Conservation (phyloP, 139 green algal genomes). For the Limnomonas spitsbergensis region DNA sequence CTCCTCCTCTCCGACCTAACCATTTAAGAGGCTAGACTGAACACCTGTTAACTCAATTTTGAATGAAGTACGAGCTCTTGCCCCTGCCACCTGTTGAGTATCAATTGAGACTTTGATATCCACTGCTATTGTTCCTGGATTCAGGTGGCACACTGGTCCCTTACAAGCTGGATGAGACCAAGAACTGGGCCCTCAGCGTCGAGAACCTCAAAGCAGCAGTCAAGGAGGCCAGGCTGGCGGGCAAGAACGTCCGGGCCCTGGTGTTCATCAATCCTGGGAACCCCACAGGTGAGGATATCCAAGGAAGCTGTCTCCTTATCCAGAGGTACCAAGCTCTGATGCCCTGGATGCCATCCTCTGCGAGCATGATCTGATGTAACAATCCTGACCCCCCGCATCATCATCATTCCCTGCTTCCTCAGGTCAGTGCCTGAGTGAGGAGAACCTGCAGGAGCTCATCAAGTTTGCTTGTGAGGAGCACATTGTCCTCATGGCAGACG, state of each 20-base stretch:
- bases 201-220: slow-evolving; percentile 36
- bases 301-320: too few species aligned
- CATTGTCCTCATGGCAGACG: slow-evolving; percentile 80
- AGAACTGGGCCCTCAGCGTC: slow-evolving; percentile 59
- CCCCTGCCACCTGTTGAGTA: too few species aligned
- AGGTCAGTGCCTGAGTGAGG: slow-evolving; percentile 42
- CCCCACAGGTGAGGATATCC: slow-evolving; percentile 64
- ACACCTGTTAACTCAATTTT: too few species aligned
- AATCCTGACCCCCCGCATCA: background rate
- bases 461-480: slow-evolving; percentile 70
- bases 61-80: too few species aligned
- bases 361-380: background rate
- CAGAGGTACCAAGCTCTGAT: too few species aligned
- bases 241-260: slow-evolving; percentile 69
- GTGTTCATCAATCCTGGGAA: slow-evolving; percentile 94
- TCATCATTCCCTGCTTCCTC: background rate
- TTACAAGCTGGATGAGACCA: slow-evolving; percentile 73
- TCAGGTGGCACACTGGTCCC: slow-evolving; percentile 63
- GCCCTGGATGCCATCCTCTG: too few species aligned
- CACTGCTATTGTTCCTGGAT: background rate
- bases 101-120: too few species aligned
- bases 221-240: slow-evolving; percentile 41
- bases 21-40: too few species aligned
- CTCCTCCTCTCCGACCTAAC: too few species aligned
- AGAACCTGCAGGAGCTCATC: slow-evolving; percentile 71